phyloP scores from a whole-genome alignment of 345 rosid species.

The Salix purpurea region DNA sequence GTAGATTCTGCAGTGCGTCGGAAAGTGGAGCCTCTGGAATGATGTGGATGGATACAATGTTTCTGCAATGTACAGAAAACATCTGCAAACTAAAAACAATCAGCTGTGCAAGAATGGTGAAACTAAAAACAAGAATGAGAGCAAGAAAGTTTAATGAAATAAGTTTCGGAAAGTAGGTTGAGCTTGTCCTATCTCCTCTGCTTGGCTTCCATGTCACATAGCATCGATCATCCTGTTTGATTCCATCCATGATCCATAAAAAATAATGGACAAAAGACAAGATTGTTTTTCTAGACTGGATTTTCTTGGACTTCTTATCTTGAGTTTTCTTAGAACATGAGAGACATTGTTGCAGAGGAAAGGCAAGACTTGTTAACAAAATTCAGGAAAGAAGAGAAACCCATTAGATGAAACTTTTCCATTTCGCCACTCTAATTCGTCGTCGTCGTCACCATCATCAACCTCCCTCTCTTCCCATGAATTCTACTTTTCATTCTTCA shows the following conservation, averaged over 20 bases:
- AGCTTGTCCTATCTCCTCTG: background rate
- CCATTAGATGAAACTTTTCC: constrained; percentile 15
- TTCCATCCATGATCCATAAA: background rate
- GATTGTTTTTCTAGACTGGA: too few species aligned
- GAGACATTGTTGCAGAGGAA: background rate
- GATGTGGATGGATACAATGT: background rate
- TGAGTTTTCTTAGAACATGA: too few species aligned
- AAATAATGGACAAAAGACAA: too few species aligned
- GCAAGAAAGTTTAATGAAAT: too few species aligned
- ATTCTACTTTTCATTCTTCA: constrained; percentile 55
- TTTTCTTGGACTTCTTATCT: too few species aligned
- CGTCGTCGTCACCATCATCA: constrained; percentile 9
- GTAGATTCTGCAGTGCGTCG: background rate
- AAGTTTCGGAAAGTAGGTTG: background rate
- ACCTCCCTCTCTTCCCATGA: constrained; percentile 43
- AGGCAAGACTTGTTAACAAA: background rate
- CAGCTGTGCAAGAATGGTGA: background rate
- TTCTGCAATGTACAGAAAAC: background rate
- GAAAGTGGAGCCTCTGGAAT: background rate
- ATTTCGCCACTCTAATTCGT: constrained; percentile 17
- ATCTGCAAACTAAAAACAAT: background rate
- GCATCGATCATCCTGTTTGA: background rate
- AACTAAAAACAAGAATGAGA: too few species aligned
- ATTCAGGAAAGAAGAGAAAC: background rate
- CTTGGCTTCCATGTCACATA: background rate